Conservation (phyloP, 768 basidiomycete genomes). For the Lentinus tigrinus region DNA sequence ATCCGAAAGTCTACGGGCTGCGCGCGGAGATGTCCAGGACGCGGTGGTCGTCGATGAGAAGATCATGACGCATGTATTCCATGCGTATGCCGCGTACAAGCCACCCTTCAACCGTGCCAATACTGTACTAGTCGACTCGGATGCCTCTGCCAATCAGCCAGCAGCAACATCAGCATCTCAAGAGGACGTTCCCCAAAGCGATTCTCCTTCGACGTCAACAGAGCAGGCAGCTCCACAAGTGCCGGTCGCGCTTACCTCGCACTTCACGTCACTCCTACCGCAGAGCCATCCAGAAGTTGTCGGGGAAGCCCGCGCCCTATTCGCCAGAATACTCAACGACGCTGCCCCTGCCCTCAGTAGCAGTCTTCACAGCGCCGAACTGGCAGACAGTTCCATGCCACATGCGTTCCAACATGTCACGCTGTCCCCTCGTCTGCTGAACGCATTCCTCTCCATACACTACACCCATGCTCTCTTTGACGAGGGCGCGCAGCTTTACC, state of each 20-base stretch:
- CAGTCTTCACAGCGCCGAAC: neutral
- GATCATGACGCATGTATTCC: conserved; percentile 81
- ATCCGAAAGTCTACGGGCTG: conserved; percentile 31
- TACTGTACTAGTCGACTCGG: conserved; percentile 46
- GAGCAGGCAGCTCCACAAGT: neutral
- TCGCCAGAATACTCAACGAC: conserved; percentile 56
- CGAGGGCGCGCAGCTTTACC: conserved; percentile 46
- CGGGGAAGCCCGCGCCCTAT: conserved; percentile 65
- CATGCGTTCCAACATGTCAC: conserved; percentile 52
- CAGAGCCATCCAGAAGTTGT: conserved; percentile 73
- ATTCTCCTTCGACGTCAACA: neutral
- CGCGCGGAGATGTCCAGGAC: conserved; percentile 19
- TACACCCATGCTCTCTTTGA: conserved; percentile 58
- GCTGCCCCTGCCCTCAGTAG: conserved; percentile 7
- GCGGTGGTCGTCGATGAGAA: conserved; percentile 55
- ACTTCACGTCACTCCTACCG: conserved; percentile 48
- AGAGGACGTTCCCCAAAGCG: conserved; percentile 3
- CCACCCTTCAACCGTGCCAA: conserved; percentile 62
- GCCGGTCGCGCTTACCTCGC: neutral
- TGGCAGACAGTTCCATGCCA: conserved; percentile 24
- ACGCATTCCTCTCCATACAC: conserved; percentile 79
- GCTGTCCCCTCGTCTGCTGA: conserved; percentile 63
- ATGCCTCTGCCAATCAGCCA: neutral
- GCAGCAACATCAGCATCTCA: neutral
- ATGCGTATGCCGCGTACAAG: conserved; percentile 80